Conservation (phyloP, 1,284 basidiomycete genomes). For the Irpex sp. region DNA sequence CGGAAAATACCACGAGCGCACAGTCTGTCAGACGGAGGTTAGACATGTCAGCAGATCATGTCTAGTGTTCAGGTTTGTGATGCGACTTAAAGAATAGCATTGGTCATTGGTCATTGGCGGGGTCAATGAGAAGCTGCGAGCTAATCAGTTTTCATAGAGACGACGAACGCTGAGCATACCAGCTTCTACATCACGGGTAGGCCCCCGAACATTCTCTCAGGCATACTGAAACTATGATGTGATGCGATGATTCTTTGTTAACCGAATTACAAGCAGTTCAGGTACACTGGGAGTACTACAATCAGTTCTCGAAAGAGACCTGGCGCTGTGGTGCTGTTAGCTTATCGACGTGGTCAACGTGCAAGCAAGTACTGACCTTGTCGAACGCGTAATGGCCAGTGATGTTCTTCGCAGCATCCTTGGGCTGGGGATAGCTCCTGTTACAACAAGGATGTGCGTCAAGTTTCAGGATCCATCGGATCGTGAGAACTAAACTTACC, state of each 20-base stretch:
- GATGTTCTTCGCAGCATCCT: conserved; percentile 49
- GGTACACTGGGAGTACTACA: neutral
- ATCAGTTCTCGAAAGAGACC: neutral
- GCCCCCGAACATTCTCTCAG: neutral
- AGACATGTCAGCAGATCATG: neutral
- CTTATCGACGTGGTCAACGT: neutral
- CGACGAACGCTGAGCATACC: neutral
- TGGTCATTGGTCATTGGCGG: neutral
- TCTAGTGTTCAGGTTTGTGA: neutral
- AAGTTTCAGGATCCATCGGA: neutral
- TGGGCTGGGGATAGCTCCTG: conserved; percentile 62
- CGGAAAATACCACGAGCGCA: neutral
- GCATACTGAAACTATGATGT: neutral
- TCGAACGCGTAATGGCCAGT: conserved; percentile 64
- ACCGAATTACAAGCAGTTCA: neutral
- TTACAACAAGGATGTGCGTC: neutral
- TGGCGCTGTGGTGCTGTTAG: neutral
- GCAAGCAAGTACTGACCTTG: conserved; percentile 39
- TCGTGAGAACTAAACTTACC: conserved; percentile 31
- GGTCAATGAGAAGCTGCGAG: neutral
- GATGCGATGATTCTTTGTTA: neutral
- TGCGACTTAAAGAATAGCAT: neutral
- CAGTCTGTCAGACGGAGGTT: neutral
- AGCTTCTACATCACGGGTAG: neutral
- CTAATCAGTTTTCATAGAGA: neutral